Percentiles rank a stretch among this genome's conserved stretches.
Evolutionary conservation across 2,329 filamentous ascomycete genomes (phyloP).

Genomic region (Colletotrichum neosansevieriae): DNA sequence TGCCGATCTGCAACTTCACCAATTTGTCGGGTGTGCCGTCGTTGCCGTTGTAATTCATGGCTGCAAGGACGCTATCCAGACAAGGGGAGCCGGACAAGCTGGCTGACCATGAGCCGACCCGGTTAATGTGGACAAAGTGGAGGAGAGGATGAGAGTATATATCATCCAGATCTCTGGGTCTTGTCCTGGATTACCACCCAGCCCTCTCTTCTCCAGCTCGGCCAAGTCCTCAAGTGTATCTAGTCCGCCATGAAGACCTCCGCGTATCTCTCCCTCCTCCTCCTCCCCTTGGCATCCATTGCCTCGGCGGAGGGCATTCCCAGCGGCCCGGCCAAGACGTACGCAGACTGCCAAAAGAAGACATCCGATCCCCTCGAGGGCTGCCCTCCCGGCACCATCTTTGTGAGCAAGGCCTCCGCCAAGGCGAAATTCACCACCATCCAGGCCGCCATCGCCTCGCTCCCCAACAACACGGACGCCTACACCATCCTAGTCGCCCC

Average conservation of each 20-base stretch:
- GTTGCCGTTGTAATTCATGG: background rate
- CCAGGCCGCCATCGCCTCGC: constrained; percentile 55
- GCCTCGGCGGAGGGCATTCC: constrained; percentile 7
- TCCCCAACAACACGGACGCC: constrained; percentile 55
- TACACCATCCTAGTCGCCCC: constrained; percentile 70
- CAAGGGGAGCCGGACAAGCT: constrained; percentile 25
- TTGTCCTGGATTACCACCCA: background rate
- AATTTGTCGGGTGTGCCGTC: background rate
- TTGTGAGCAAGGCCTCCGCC: constrained; percentile 52
- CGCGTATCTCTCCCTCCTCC: constrained; percentile 16
- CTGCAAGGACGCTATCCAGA: constrained; percentile 1
- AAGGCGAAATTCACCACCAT: constrained; percentile 54
- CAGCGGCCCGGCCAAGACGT: constrained; percentile 46
- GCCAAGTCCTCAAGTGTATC: constrained; percentile 13
- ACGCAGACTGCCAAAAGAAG: constrained; percentile 48
- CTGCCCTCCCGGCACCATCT: constrained; percentile 56
- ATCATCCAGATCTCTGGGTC: constrained; percentile 9
- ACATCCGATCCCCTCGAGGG: constrained; percentile 49
- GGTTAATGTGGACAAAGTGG: constrained; percentile 6
- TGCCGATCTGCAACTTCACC: constrained; percentile 15
- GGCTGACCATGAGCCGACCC: background rate
- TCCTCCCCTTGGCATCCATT: constrained; percentile 15
- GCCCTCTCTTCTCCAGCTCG: constrained; percentile 6
- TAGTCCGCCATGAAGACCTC: constrained; percentile 32
- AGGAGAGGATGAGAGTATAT: constrained; percentile 7